phyloP scores from a whole-genome alignment of 306 rosid genomes.

The Cucurbita pepo region DNA sequence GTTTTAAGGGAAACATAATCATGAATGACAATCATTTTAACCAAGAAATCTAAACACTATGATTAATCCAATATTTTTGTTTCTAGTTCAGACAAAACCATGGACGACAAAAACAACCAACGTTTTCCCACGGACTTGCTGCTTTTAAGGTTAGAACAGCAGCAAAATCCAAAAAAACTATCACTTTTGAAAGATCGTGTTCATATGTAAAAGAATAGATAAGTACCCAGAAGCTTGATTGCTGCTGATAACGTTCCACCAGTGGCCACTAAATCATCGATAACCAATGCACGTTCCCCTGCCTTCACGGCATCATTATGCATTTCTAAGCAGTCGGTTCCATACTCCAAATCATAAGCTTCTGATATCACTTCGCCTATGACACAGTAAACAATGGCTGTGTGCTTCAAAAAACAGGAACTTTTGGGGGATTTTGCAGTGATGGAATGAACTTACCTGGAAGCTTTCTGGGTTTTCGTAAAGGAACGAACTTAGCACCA shows the following conservation, averaged over 20 bases:
- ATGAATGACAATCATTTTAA: background rate
- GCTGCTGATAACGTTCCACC: constrained; percentile 96
- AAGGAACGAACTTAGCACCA: constrained; percentile 93
- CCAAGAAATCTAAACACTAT: background rate
- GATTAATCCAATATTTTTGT: background rate
- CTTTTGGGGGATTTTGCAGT: too few species aligned
- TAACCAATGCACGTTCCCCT: constrained; percentile 66
- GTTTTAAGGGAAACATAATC: background rate
- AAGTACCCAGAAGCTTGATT: constrained; percentile 65
- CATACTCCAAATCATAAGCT: constrained; percentile 73
- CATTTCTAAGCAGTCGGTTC: constrained; percentile 80
- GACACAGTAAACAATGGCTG: background rate
- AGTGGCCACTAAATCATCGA: constrained; percentile 89
- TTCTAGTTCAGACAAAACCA: background rate
- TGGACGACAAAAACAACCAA: background rate
- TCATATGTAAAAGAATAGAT: background rate
- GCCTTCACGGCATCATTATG: constrained; percentile 74
- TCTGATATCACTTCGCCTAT: constrained; percentile 76
- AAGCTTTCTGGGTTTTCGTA: constrained; percentile 90
- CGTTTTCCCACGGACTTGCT: background rate
- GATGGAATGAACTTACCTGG: constrained; percentile 34
- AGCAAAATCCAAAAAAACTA: background rate
- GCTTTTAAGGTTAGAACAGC: background rate
- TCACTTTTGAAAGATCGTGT: background rate
- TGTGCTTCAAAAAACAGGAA: too few species aligned